These are phyloP conservation scores for Cordyceps cicadae DNA, from an alignment of 2,329 filamentous ascomycete species.

Conservation along the genomic window DNA sequence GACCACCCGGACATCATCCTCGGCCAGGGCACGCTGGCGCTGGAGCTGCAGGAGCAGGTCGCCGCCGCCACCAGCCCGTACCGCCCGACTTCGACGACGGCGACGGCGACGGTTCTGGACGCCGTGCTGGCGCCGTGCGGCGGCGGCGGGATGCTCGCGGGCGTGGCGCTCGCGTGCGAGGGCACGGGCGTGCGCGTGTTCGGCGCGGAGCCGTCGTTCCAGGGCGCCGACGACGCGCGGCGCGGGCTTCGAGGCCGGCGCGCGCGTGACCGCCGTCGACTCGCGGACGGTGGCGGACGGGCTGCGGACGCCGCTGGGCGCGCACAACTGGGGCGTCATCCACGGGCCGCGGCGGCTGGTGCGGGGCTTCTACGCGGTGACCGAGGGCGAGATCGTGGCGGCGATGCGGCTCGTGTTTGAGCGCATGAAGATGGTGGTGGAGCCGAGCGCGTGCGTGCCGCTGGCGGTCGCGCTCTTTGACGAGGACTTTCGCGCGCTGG, in stretches of 20 bases:
- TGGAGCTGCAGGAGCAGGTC: conserved; percentile 76
- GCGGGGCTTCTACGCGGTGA: conserved; percentile 60
- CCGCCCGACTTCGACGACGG: no score
- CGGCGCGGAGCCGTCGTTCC: conserved; percentile 73
- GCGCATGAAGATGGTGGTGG: conserved; percentile 82
- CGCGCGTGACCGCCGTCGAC: conserved; percentile 59
- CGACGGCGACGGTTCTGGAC: no score
- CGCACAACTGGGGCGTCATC: conserved; percentile 69
- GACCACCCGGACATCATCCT: conserved; percentile 88
- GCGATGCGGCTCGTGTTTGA: conserved; percentile 75
- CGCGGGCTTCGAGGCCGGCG: conserved; percentile 60
- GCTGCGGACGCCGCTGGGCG: conserved; percentile 72
- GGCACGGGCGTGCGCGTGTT: conserved; percentile 70
- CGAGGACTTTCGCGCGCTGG: conserved; percentile 67
- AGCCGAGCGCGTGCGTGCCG: conserved; percentile 79
- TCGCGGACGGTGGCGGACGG: conserved; percentile 84
- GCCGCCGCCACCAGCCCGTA: conserved; percentile 18
- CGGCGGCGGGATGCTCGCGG: conserved; percentile 80
- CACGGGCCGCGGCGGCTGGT: conserved; percentile 59
- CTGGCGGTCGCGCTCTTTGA: conserved; percentile 77
- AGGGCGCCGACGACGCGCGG: conserved; percentile 77
- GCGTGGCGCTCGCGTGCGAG: conserved; percentile 68
- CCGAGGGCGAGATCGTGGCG: conserved; percentile 70
- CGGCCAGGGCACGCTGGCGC: conserved; percentile 80
- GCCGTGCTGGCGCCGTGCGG: conserved; percentile 77